Evolutionary conservation across 2,329 filamentous ascomycete species (phyloP).

Genomic region (Colletotrichum salicis): DNA sequence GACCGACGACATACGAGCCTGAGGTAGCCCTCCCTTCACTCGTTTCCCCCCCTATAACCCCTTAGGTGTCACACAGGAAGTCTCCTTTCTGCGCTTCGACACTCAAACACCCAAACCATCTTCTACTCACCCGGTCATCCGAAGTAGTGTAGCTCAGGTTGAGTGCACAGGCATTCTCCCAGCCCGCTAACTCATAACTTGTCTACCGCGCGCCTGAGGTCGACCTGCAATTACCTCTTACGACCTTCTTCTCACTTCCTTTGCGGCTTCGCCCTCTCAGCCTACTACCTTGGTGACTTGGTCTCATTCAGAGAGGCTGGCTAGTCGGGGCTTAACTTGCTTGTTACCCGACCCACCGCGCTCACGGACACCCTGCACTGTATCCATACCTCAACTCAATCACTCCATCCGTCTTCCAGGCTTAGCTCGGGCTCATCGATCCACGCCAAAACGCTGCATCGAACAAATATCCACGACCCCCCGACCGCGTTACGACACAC

Average conservation of each 20-base stretch:
- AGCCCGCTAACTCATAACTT: slow-evolving; percentile 23
- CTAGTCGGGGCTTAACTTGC: slow-evolving; percentile 16
- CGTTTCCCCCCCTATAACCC: slow-evolving; percentile 18
- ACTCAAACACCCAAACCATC: slow-evolving; percentile 4
- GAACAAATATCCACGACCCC: slow-evolving; percentile 33
- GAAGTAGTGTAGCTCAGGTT: slow-evolving; percentile 21
- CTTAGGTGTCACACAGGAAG: background rate
- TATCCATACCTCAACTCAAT: background rate
- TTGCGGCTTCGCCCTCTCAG: background rate
- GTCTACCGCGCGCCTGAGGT: slow-evolving; percentile 6
- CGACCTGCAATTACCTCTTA: slow-evolving; percentile 31
- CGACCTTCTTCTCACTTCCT: background rate
- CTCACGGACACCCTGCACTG: slow-evolving; percentile 11
- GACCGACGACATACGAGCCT: slow-evolving; percentile 4
- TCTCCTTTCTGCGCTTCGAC: slow-evolving; percentile 14
- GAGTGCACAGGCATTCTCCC: slow-evolving; percentile 25
- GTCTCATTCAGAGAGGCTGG: background rate
- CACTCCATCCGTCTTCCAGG: background rate
- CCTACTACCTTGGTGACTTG: background rate
- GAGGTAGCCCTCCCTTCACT: slow-evolving; percentile 23
- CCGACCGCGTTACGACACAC: slow-evolving; percentile 20
- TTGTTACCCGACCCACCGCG: slow-evolving; percentile 15
- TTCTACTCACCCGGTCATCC: slow-evolving; percentile 21
- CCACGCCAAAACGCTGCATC: background rate
- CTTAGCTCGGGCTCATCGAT: background rate